These are phyloP conservation scores for Globisporangium polare DNA, from an alignment of 352 stramenopile species.

Conservation along the genomic window DNA sequence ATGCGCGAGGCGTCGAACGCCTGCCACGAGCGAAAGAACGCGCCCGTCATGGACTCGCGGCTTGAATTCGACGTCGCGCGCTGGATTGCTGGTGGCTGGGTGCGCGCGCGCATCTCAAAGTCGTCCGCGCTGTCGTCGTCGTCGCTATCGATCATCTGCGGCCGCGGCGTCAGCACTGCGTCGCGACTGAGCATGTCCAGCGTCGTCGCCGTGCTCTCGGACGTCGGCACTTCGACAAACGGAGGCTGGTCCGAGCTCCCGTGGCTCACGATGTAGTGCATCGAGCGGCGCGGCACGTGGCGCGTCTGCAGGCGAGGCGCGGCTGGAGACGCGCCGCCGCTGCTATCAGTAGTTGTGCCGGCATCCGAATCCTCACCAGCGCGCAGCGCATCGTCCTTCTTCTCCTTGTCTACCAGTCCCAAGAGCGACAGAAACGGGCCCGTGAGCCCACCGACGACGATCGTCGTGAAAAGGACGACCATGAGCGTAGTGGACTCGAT, in stretches of 20 bases:
- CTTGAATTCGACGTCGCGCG: conserved; percentile 24
- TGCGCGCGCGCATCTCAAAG: conserved; percentile 12
- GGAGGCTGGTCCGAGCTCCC: conserved; percentile 16
- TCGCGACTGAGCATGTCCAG: conserved; percentile 29
- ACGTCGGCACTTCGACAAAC: conserved; percentile 21
- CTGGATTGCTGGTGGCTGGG: conserved; percentile 24
- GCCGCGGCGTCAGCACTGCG: conserved; percentile 55
- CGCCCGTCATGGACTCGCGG: conserved; percentile 44
- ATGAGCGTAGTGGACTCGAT: conserved; percentile 87
- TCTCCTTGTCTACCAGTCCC: conserved; percentile 33
- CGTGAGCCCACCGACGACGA: conserved; percentile 74
- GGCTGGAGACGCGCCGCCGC: conserved; percentile 21
- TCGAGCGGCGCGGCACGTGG: conserved; percentile 37
- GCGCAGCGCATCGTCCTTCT: conserved; percentile 16
- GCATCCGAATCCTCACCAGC: conserved; percentile 37
- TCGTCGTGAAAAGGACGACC: conserved; percentile 84
- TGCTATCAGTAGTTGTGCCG: conserved; percentile 19
- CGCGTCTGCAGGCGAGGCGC: conserved; percentile 23
- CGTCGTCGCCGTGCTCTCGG: conserved; percentile 14
- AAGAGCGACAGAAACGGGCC: conserved; percentile 62
- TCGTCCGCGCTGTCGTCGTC: conserved; percentile 33
- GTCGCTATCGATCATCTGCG: conserved; percentile 63
- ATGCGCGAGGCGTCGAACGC: conserved; percentile 75
- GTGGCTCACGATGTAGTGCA: conserved; percentile 50
- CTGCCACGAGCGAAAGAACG: conserved; percentile 79